Evolutionary conservation across 2,329 filamentous ascomycete genomes (phyloP).

Genomic region (Chaetomium globosum): DNA sequence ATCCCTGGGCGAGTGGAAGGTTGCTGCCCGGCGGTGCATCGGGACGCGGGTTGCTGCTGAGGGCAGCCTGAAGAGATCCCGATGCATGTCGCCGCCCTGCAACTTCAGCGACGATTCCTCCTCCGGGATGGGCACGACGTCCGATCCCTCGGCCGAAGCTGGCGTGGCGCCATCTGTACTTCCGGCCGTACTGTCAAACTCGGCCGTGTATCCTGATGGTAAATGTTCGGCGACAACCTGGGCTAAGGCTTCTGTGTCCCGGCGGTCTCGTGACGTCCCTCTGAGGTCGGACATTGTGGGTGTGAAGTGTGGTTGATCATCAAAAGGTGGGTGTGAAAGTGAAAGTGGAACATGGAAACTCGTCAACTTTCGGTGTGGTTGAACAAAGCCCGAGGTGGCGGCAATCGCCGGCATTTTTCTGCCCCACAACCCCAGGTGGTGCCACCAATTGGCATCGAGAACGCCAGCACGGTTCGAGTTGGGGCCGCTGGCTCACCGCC

Average conservation of each 20-base stretch:
- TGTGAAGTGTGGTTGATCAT: conserved; percentile 6
- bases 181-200: conserved; percentile 34
- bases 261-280: conserved; percentile 23
- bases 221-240: conserved; percentile 43
- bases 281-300: conserved; percentile 22
- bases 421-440: conserved; percentile 19
- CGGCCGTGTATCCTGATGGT: conserved; percentile 42
- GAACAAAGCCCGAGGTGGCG: conserved; percentile 3
- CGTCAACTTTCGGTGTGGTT: not conserved
- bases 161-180: conserved; percentile 13
- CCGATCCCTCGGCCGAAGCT: conserved; percentile 15
- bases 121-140: conserved; percentile 21
- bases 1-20: conserved; percentile 61
- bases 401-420: conserved; percentile 21
- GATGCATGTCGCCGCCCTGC: conserved; percentile 77
- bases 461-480: not conserved
- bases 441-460: conserved; percentile 23
- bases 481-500: not conserved
- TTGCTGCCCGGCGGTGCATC: conserved; percentile 60
- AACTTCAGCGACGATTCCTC: conserved; percentile 69
- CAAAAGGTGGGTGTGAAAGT: not conserved
- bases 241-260: conserved; percentile 36
- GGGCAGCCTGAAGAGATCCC: conserved; percentile 74
- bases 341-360: conserved; percentile 1
- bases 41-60: conserved; percentile 57